A percentile compares a stretch with the other conserved stretches of the same genome.
These are phyloP conservation scores for Scedosporium boydii DNA, from an alignment of 2,329 filamentous ascomycete species.

Conservation along the genomic window DNA sequence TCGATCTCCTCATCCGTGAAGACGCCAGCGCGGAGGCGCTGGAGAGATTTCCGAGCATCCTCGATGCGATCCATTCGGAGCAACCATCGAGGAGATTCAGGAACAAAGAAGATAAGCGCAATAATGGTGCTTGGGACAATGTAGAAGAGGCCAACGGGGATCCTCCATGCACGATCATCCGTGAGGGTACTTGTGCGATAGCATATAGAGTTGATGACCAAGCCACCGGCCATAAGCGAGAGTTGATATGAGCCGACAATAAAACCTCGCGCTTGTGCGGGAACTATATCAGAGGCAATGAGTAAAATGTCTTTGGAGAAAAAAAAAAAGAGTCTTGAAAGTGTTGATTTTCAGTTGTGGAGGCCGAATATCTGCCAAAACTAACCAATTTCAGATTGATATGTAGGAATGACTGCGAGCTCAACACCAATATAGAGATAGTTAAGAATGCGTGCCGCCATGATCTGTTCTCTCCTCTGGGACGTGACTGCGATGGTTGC, in stretches of 20 bases:
- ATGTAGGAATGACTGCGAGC: conserved; percentile 18
- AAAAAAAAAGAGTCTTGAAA: too few species aligned
- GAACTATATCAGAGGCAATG: conserved; percentile 10
- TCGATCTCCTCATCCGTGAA: conserved; percentile 17
- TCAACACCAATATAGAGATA: conserved; percentile 21
- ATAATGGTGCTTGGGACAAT: conserved; percentile 27
- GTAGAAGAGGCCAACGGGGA: conserved; percentile 35
- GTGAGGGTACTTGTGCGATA: conserved; percentile 16
- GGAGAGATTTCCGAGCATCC: conserved; percentile 23
- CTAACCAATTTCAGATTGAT: conserved; percentile 22
- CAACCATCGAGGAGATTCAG: conserved; percentile 33
- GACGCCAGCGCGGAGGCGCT: conserved; percentile 19
- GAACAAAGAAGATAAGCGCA: conserved; percentile 23
- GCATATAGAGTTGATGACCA: conserved; percentile 16
- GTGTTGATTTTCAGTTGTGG: too few species aligned
- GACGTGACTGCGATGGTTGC: conserved; percentile 16
- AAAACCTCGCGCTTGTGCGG: conserved; percentile 20
- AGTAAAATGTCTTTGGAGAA: neutral
- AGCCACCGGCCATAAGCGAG: conserved; percentile 14
- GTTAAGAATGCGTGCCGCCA: conserved; percentile 18
- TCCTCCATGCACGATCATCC: conserved; percentile 24
- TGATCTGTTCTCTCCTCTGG: conserved; percentile 16
- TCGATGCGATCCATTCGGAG: conserved; percentile 22
- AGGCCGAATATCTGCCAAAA: too few species aligned
- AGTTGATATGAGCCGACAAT: conserved; percentile 25